Conservation (phyloP, 2,329 filamentous ascomycete species). For the Furcasterigmium furcatum region DNA sequence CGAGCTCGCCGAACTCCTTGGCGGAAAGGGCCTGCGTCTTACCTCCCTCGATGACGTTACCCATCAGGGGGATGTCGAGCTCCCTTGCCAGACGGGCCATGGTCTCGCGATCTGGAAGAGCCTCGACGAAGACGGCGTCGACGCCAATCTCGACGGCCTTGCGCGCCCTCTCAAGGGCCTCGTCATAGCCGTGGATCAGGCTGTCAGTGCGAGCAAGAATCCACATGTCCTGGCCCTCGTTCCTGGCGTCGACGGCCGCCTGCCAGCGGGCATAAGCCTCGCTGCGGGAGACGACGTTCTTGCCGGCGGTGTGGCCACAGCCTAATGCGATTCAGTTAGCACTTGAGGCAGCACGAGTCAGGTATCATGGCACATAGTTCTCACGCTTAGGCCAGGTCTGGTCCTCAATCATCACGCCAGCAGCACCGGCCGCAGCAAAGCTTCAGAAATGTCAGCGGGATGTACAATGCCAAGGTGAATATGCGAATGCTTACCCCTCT, state of each 20-base stretch:
- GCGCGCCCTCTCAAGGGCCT: constrained; percentile 35
- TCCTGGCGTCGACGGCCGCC: constrained; percentile 40
- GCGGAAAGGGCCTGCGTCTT: constrained; percentile 30
- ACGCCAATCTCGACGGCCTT: constrained; percentile 39
- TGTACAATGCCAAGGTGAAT: background rate
- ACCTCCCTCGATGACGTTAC: constrained; percentile 28
- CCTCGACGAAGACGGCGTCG: constrained; percentile 39
- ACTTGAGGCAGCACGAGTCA: background rate
- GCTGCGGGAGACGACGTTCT: constrained; percentile 37
- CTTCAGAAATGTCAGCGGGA: constrained; percentile 7
- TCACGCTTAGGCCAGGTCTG: constrained; percentile 44
- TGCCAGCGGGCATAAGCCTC: constrained; percentile 43
- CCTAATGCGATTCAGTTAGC: constrained; percentile 7
- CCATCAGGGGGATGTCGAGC: constrained; percentile 32
- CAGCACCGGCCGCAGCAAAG: constrained; percentile 35
- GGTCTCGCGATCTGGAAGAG: constrained; percentile 34
- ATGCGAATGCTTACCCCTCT: constrained; percentile 14
- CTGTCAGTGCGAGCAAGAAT: constrained; percentile 41
- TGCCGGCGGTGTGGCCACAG: constrained; percentile 38
- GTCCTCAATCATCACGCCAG: constrained; percentile 40
- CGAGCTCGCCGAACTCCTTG: constrained; percentile 28
- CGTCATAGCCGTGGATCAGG: constrained; percentile 37
- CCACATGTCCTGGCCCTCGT: constrained; percentile 41
- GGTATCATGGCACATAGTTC: background rate
- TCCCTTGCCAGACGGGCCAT: constrained; percentile 34